A percentile compares a stretch with the other conserved stretches of the same genome.
Evolutionary conservation across 148 eudicot species (phyloP).

Genomic region (Vaccinium vitisidaea): DNA sequence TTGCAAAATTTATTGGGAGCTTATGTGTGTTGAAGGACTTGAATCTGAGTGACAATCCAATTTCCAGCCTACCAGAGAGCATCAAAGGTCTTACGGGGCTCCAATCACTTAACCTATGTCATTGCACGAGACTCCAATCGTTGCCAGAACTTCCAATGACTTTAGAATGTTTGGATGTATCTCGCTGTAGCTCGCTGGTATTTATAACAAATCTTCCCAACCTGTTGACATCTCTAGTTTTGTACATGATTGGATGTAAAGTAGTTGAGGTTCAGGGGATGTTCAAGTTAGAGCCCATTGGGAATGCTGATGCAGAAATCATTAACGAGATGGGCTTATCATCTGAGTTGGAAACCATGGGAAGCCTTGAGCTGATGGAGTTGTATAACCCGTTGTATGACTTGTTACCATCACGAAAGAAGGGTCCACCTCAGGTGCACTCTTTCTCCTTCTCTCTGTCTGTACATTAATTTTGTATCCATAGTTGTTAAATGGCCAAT

Average conservation of each 20-base stretch:
- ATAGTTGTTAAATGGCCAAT: no score
- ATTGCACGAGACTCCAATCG: background rate
- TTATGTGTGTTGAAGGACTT: no score
- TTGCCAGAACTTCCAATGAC: background rate
- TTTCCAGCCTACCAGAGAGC: no score
- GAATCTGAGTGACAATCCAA: no score
- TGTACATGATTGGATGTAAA: no score
- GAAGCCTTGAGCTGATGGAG: constrained; percentile 3
- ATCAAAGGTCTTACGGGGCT: background rate
- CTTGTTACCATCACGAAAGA: background rate
- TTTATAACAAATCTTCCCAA: background rate
- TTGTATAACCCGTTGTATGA: background rate
- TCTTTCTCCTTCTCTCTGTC: background rate
- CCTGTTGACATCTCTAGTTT: background rate
- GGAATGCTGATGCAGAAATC: background rate
- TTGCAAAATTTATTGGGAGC: no score
- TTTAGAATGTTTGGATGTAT: background rate
- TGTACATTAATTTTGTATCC: no score
- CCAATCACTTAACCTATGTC: background rate
- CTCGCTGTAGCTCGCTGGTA: background rate
- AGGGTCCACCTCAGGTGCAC: constrained; percentile 5
- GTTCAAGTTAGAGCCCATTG: constrained; percentile 10
- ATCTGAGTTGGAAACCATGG: background rate
- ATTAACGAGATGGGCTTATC: background rate
- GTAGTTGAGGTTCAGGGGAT: background rate